These are phyloP conservation scores for Entomortierella beljakovae DNA, from an alignment of 192 early-diverging fungal species.

Conservation along the genomic window DNA sequence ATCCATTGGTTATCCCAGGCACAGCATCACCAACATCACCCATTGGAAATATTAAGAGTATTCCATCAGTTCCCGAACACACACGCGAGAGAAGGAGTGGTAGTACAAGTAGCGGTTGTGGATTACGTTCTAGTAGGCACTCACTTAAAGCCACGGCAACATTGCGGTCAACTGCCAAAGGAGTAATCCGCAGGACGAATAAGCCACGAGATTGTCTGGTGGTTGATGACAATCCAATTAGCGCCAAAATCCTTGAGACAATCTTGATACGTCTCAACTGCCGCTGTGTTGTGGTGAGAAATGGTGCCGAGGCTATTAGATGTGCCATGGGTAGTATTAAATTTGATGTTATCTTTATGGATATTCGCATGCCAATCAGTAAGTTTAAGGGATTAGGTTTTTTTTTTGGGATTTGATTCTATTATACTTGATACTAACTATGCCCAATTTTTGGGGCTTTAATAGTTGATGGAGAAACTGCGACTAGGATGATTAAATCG, in stretches of 20 bases:
- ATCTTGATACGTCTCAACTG: constrained; percentile 80
- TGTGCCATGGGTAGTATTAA: constrained; percentile 89
- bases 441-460: constrained; percentile 16
- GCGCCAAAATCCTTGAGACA: constrained; percentile 91
- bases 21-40: constrained; percentile 36
- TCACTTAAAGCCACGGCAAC: constrained; percentile 48
- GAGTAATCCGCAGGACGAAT: constrained; percentile 25
- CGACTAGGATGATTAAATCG: constrained; percentile 94
- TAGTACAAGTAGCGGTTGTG: constrained; percentile 37
- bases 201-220: constrained; percentile 72
- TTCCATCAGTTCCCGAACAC: constrained; percentile 14
- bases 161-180: constrained; percentile 41
- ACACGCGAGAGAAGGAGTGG: constrained; percentile 49
- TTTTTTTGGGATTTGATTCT: not conserved
- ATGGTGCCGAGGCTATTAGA: constrained; percentile 92
- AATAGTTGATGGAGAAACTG: constrained; percentile 90
- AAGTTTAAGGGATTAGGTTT: constrained; percentile 50
- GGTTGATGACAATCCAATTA: constrained; percentile 93
- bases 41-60: constrained; percentile 26
- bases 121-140: constrained; percentile 46
- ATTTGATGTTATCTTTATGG: constrained; percentile 96
- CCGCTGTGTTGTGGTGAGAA: constrained; percentile 86
- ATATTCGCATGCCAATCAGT: constrained; percentile 93
- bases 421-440: not conserved
- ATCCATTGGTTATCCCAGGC: constrained; percentile 41